A percentile compares a stretch with the other conserved stretches of the same genome.
Evolutionary conservation across 345 rosid genomes (phyloP).

Genomic region (Melaleuca alternifolia): DNA sequence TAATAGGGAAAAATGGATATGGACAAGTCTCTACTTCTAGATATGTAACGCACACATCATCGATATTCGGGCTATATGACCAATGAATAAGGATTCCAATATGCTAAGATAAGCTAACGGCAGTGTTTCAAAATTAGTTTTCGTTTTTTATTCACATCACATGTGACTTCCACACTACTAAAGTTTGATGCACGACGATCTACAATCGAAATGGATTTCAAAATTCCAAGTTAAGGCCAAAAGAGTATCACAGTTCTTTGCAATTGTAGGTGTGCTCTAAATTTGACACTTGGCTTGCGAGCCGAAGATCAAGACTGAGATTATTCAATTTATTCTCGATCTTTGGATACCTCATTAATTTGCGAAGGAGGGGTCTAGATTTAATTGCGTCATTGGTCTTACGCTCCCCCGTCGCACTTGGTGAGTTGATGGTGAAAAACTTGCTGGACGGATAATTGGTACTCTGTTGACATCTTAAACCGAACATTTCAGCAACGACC

Average conservation of each 20-base stretch:
- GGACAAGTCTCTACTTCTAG: background rate
- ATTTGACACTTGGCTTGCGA: background rate
- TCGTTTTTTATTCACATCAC: background rate
- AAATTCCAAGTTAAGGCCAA: background rate
- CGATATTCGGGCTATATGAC: background rate
- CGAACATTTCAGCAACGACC: background rate
- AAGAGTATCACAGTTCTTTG: background rate
- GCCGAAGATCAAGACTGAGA: background rate
- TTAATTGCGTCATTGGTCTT: background rate
- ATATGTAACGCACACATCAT: background rate
- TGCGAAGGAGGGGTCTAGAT: background rate
- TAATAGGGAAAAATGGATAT: background rate
- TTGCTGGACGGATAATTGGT: background rate
- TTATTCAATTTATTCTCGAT: background rate
- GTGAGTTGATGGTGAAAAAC: background rate
- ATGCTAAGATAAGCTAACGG: background rate
- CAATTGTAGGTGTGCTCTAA: background rate
- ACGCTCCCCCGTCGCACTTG: background rate
- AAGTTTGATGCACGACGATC: background rate
- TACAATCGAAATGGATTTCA: background rate
- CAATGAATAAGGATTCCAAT: background rate
- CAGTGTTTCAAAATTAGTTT: background rate
- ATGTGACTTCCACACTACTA: background rate
- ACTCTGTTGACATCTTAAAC: background rate
- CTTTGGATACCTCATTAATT: background rate